Base-by-base conservation (phyloP, 768 basidiomycete species). In the Botryobasidium botryosum region DNA sequence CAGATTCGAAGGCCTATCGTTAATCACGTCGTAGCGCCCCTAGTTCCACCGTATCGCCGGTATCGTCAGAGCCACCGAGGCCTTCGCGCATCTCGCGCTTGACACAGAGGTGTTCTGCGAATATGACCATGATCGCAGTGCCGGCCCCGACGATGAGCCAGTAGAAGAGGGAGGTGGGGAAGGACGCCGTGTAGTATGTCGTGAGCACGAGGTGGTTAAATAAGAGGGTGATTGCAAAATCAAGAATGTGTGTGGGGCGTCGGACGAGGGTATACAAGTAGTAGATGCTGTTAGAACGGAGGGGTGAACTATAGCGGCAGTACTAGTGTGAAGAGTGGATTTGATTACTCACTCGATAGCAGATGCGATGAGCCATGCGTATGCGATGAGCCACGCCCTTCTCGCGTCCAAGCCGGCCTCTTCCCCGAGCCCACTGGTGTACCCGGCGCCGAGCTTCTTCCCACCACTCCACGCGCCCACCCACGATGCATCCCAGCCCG, bases 171-270 rank as follows among this genome's bases (percentile, higher is more conserved):
- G 87, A 91, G 0, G 84, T 84, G 5, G 94, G 94, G 56, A 84
- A 60, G 8, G 61, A 51, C 10, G 75, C 73, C 2, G 86, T 74
- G 59, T 87, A 88, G 63, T 96, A 96, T 29, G 86, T 90, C 44
- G 94, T 92, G 49, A 97, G 65, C 45, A 97, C 79, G 47, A 92
- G 65, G 61, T 99, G 94, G 58, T 79, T 84, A 69, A 92, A 84
- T 39, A 84, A 63, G 39, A 97, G 72, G 0, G 94, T 97, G 48
- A 92, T 60, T 6, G 86, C 70, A 62, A 94, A 94, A 64, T 99
- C 94, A 53, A 99, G 78, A 56, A 97, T 81, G 53, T 92, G 72
- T 18, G 92, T 84, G 29, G 94, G 94, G 38, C 86, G 73, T 38
- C 88, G 79, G 59, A 99, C 70, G 56, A 99, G 68, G 50, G 72